Base-by-base conservation (phyloP, 2,329 filamentous ascomycete species). In the Paraphoma chrysanthemicola region DNA sequence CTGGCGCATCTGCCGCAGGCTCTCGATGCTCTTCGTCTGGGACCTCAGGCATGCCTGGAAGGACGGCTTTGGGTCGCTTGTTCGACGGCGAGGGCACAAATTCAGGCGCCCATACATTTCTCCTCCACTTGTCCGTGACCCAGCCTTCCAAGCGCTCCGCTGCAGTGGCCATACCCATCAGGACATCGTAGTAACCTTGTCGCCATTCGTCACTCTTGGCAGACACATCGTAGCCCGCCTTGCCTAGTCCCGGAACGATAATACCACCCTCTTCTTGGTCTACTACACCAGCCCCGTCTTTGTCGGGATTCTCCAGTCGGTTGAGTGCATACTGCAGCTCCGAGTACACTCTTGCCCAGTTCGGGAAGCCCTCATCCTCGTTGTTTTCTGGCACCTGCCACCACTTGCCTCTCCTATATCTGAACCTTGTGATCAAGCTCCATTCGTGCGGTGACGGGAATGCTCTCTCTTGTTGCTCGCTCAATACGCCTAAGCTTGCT, bases 401-500 rank as follows among this genome's bases (percentile, higher is more conserved):
- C 74, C 74, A 77, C 44, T 70, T 74, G 8, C 71, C 90, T 48
- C 85, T 84, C 41, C 92, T 85, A 59, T 91, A 83, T 39, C 83
- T 81, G 77, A 90, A 86, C 23, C 92, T 83, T 44, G 90, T 91
- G 62, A 86, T 78, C 75, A 88, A 90, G 0, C 81, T 81, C 92
- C 93, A 97, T 73, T 96, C 93, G 28, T 86, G 84, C 1, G 94
- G 93, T 1, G 92, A 93, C 0, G 93, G 93, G 72, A 89, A 91
- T 50, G 85, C 81, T 46, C 89, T 84, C 78, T 97, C 93, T 44
- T 91, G 81, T 57, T 83, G 80, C 76, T 96, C 92, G 69, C 93
- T 89, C 70, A 90, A 83, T 36, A 92, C 72, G 14, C 88, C 88
- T 60, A 88, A 86, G 62, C 84, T 83, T 39, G 88, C 85, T 9